phyloP scores from a whole-genome alignment of 169 alveolate species.

The Plasmodium coatneyi region DNA sequence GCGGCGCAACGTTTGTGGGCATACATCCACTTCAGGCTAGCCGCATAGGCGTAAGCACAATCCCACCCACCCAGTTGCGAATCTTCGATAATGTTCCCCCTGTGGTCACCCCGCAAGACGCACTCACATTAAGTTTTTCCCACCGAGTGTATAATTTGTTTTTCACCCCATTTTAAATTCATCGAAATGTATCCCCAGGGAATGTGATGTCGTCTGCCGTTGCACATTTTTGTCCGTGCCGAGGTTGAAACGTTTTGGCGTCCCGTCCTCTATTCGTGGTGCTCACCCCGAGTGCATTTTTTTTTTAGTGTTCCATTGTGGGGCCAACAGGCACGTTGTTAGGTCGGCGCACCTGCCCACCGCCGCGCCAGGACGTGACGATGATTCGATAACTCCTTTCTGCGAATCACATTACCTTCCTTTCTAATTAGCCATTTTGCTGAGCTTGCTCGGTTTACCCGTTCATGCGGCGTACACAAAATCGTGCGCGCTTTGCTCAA shows the following conservation, averaged over 20 bases:
- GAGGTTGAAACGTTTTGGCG: not conserved
- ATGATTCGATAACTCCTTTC: not conserved
- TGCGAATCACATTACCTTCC: too few relatives aligned
- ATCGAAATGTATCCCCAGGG: not conserved
- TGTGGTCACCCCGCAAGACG: not conserved
- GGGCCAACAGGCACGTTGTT: not conserved
- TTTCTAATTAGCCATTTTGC: too few relatives aligned
- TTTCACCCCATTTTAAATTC: not conserved
- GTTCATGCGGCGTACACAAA: not conserved
- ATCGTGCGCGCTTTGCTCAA: not conserved
- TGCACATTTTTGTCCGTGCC: not conserved
- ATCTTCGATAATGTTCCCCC: not conserved
- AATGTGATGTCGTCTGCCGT: not conserved
- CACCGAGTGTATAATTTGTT: not conserved
- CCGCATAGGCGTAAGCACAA: not conserved
- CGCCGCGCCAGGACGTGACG: not conserved
- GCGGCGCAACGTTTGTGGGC: not conserved
- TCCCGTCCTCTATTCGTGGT: not conserved
- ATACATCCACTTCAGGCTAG: not conserved
- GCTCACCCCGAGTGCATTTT: not conserved
- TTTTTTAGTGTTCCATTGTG: not conserved
- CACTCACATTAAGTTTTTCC: not conserved
- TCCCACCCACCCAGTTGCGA: not conserved
- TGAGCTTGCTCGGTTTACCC: not conserved
- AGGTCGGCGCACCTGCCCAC: too few relatives aligned